Percentiles rank a stretch among this genome's conserved stretches.
Evolutionary conservation across 2,329 filamentous ascomycete genomes (phyloP).

Genomic region (Cladosporium velox): DNA sequence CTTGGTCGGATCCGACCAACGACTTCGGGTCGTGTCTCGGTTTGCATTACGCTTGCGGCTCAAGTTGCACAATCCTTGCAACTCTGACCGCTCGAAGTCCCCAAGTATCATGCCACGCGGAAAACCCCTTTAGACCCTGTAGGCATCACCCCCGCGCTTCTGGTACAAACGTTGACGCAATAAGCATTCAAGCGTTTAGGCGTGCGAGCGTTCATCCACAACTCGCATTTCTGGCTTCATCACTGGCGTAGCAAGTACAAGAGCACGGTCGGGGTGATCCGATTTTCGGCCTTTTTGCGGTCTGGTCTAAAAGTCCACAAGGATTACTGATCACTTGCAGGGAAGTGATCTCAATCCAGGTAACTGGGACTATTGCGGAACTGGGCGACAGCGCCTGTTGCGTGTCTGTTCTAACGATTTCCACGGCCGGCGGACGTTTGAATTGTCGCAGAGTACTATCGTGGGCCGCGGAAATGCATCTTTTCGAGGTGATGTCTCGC

Average conservation of each 20-base stretch:
- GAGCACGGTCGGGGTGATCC: neutral
- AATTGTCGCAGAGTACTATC: neutral
- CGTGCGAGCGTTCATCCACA: neutral
- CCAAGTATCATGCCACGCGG: neutral
- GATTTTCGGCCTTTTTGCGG: neutral
- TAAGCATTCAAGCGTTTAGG: neutral
- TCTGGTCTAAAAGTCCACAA: neutral
- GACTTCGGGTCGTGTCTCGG: neutral
- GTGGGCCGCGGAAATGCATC: neutral
- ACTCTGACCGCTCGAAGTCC: neutral
- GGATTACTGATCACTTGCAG: neutral
- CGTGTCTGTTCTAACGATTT: too few relatives aligned
- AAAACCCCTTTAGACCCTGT: neutral
- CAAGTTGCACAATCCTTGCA: neutral
- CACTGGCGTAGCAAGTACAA: neutral
- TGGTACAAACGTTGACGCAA: neutral
- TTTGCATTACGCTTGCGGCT: neutral
- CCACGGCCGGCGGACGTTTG: too few relatives aligned
- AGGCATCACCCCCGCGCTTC: too few relatives aligned
- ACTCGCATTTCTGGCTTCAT: too few relatives aligned
- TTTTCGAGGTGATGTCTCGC: neutral
- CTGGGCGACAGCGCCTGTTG: neutral
- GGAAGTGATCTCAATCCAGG: neutral
- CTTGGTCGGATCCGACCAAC: neutral
- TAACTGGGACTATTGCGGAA: neutral